phyloP scores from a whole-genome alignment of 441 rosid species.

The Pelargonium exstipulatum region DNA sequence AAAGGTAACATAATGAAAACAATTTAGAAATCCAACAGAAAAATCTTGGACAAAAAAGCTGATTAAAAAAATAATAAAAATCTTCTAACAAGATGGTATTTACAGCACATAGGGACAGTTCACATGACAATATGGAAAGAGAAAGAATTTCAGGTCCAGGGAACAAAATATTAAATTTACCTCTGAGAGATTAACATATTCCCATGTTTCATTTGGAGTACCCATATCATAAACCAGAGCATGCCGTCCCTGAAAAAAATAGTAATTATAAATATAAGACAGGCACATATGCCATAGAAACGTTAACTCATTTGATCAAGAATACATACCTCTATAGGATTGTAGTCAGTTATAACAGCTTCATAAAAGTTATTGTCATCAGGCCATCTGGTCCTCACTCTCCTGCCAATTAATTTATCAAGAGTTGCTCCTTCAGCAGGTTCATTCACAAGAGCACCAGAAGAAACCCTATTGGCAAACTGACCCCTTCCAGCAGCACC shows the following conservation, averaged over 20 bases:
- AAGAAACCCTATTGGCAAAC: constrained; percentile 37
- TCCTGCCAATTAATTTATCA: constrained; percentile 44
- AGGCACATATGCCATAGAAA: constrained; percentile 9
- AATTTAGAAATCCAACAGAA: too few relatives aligned
- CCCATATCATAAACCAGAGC: constrained; percentile 71
- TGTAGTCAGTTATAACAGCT: constrained; percentile 50
- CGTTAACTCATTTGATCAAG: constrained; percentile 16
- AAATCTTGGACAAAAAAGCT: too few relatives aligned
- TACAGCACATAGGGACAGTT: constrained; percentile 6
- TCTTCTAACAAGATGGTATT: too few relatives aligned
- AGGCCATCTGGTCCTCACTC: constrained; percentile 65
- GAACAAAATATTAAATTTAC: constrained; percentile 20
- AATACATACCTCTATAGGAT: constrained; percentile 41
- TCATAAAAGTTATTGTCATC: constrained; percentile 66
- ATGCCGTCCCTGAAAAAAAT: constrained; percentile 66
- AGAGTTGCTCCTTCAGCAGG: constrained; percentile 36
- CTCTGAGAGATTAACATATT: constrained; percentile 61
- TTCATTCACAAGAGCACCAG: constrained; percentile 39
- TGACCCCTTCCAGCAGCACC: constrained; percentile 43
- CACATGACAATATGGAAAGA: background rate
- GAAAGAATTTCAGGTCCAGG: background rate
- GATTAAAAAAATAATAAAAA: too few relatives aligned
- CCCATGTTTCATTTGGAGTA: constrained; percentile 49
- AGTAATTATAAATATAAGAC: constrained; percentile 21
- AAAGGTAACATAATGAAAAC: too few relatives aligned